Base-by-base conservation (phyloP, 2,329 filamentous ascomycete genomes). In the Alternaria viburni region DNA sequence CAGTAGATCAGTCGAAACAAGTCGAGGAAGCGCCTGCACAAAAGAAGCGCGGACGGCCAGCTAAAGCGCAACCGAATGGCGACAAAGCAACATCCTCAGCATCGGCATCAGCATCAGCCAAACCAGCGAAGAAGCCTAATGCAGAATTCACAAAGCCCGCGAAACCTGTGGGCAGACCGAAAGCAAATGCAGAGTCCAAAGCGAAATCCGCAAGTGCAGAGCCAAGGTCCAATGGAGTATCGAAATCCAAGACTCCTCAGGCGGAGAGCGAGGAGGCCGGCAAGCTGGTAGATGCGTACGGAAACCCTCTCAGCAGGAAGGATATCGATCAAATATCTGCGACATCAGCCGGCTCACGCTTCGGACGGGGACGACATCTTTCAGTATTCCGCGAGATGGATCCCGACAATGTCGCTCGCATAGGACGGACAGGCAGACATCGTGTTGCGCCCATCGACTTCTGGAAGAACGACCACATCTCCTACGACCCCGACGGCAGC, bases 381-480 rank as follows among this genome's bases (percentile, higher is more conserved):
- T 79, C 77, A 3, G 70, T 79, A 15, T 79, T 72, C 21, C 75
- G 77, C 28, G 74, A 78, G 51, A 66, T 79, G 52, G 74, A 73
- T 21, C 74, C 75, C 25, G 73, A 77, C 10, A 64, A 72, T 26
- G 63, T 74, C 47, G 70, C 72, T 25, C 67, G 67, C 0, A 62
- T 76, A 12, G 74, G 71, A 26, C 89, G 93, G 57, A 95, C 91
- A 12, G 94, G 93, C 3, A 88, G 96, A 60, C 88, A 89, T 56
- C 93, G 92, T 10, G 90, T 93, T 65, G 88, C 88, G 64, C 96
- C 94, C 0, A 81, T 97, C 32, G 89, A 92, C 25, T 97, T 87
- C 77, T 98, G 95, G 95, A 89, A 89, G 72, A 93, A 93, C 69
- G 95, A 98, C 77, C 88, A 87, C 57, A 88, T 91, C 50, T 87